Conservation (phyloP, 805 yeast genomes). For the Wickerhamia fluorescens region DNA sequence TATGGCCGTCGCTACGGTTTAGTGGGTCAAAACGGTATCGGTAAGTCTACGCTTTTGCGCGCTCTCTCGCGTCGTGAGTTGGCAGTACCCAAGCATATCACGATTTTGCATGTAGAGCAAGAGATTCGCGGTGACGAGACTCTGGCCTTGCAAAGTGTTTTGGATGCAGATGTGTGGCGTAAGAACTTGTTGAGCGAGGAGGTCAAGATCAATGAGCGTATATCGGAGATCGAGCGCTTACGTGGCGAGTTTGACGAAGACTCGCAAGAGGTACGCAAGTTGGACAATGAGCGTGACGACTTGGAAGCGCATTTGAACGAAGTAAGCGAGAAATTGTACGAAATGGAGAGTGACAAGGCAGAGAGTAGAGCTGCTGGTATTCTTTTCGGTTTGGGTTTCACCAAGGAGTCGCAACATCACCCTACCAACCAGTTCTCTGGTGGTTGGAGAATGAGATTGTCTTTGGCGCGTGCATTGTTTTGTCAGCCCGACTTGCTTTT, state of each 20-base stretch:
- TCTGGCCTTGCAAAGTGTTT: conserved; percentile 85
- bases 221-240: conserved; percentile 66
- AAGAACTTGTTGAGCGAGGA: conserved; percentile 80
- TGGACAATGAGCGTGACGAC: conserved; percentile 88
- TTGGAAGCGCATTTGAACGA: conserved; percentile 72
- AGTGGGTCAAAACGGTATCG: conserved; percentile 99
- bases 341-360: conserved; percentile 96
- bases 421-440: conserved; percentile 94
- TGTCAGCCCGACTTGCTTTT: conserved; percentile 91
- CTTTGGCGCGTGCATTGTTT: conserved; percentile 96
- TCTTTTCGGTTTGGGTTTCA: conserved; percentile 87
- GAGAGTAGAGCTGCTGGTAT: conserved; percentile 96
- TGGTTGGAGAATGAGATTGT: conserved; percentile 99
- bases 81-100: conserved; percentile 89
- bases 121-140: conserved; percentile 93
- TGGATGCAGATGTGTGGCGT: conserved; percentile 99
- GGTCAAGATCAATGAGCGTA: conserved; percentile 60
- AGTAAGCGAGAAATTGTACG: conserved; percentile 73
- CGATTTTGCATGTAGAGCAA: conserved; percentile 95
- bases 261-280: conserved; percentile 62
- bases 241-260: conserved; percentile 64
- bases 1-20: conserved; percentile 95
- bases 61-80: conserved; percentile 93
- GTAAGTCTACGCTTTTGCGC: conserved; percentile 88
- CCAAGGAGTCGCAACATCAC: conserved; percentile 72